A percentile compares a stretch with the other conserved stretches of the same genome.
These are phyloP conservation scores for Ampelocalamus luodianensis DNA, from an alignment of 176 grass and related monocot genomes.

Conservation along the genomic window DNA sequence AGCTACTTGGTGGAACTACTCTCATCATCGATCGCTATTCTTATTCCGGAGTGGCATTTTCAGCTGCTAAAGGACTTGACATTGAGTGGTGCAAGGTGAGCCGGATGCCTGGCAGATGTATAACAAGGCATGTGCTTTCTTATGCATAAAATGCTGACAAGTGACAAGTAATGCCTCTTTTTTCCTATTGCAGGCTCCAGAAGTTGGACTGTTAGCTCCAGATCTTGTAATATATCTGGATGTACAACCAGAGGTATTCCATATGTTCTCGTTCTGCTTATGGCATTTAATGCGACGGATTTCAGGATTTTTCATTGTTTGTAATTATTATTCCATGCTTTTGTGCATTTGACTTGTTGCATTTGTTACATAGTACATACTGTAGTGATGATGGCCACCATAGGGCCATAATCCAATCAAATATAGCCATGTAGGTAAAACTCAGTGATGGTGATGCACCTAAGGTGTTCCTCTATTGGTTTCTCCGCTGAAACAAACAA, in stretches of 20 bases:
- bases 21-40: slow-evolving; percentile 73
- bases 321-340: background rate
- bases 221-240: slow-evolving; percentile 93
- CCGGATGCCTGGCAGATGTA: background rate
- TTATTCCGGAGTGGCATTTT: slow-evolving; percentile 76
- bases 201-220: slow-evolving; percentile 81
- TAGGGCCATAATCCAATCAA: slow-evolving; percentile 7
- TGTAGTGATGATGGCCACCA: background rate
- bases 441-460: background rate
- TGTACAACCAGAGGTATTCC: slow-evolving; percentile 86
- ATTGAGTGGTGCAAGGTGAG: slow-evolving; percentile 78
- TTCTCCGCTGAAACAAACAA: background rate
- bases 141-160: slow-evolving; percentile 25
- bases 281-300: background rate
- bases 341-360: slow-evolving; percentile 1
- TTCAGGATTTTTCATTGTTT: background rate
- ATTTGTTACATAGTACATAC: background rate
- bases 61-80: slow-evolving; percentile 71
- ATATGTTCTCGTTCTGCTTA: slow-evolving; percentile 3
- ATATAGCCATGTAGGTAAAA: background rate
- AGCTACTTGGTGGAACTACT: slow-evolving; percentile 76
- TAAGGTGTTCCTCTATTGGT: background rate
- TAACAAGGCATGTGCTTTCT: background rate
- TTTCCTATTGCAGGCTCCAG: slow-evolving; percentile 64
- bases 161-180: background rate